These are phyloP conservation scores for Seminavis robusta DNA, from an alignment of 108 stramenopile genomes.

Conservation along the genomic window DNA sequence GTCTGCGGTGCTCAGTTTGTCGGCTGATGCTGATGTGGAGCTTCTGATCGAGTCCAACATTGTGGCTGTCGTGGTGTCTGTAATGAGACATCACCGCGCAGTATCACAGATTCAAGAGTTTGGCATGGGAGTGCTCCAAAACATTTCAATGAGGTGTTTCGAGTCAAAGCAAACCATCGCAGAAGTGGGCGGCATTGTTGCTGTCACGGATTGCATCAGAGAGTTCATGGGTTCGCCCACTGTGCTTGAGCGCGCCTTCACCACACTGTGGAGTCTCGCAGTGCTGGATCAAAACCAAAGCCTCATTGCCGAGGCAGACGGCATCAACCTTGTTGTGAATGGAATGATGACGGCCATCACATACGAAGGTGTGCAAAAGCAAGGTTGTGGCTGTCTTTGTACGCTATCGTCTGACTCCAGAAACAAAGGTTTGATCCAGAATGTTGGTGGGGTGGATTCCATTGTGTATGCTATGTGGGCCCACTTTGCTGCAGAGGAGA, in stretches of 20 bases:
- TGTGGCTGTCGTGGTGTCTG: slow-evolving; percentile 20
- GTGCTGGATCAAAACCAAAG: slow-evolving; percentile 31
- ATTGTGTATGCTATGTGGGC: slow-evolving; percentile 43
- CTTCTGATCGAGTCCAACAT: slow-evolving; percentile 17
- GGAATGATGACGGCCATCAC: slow-evolving; percentile 39
- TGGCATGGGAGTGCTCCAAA: slow-evolving; percentile 35
- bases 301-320: slow-evolving; percentile 16
- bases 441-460: slow-evolving; percentile 33
- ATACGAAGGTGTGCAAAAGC: slow-evolving; percentile 42
- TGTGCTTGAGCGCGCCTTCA: slow-evolving; percentile 35
- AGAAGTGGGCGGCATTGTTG: slow-evolving; percentile 25
- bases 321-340: slow-evolving; percentile 28
- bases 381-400: slow-evolving; percentile 42
- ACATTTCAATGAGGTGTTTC: slow-evolving; percentile 30
- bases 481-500: slow-evolving; percentile 20
- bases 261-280: slow-evolving; percentile 39
- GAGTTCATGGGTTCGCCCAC: slow-evolving; percentile 31
- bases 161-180: slow-evolving; percentile 29
- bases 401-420: slow-evolving; percentile 26
- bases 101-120: slow-evolving; percentile 23
- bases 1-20: slow-evolving; percentile 27
- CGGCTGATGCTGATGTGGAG: slow-evolving; percentile 31
- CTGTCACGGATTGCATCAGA: slow-evolving; percentile 18
- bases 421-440: slow-evolving; percentile 28
- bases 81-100: slow-evolving; percentile 13